phyloP scores from a whole-genome alignment of 129 eudicot genomes.

The Flaveria sonorensis region DNA sequence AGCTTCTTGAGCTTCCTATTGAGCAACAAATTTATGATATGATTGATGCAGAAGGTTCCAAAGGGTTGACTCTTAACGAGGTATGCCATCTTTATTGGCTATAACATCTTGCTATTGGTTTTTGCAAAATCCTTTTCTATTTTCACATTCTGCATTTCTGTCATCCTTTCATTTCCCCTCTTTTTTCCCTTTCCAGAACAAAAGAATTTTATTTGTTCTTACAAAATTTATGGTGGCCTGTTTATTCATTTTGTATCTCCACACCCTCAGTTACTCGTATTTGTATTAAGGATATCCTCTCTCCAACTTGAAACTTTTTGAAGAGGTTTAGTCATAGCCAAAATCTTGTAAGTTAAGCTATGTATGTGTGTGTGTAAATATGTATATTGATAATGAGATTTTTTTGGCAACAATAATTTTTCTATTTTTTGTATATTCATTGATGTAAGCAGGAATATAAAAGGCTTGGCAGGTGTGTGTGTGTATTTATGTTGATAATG shows the following conservation, averaged over 20 bases:
- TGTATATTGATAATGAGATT: constrained; percentile 6
- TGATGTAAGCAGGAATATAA: no score
- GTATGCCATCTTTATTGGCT: constrained; percentile 38
- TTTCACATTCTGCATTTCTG: background rate
- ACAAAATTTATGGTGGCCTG: background rate
- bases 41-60: constrained; percentile 82
- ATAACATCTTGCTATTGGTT: constrained; percentile 9
- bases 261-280: background rate
- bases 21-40: constrained; percentile 86
- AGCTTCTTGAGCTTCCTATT: constrained; percentile 88
- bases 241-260: background rate
- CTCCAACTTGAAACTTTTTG: background rate
- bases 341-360: constrained; percentile 13
- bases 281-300: background rate
- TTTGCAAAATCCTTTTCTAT: background rate
- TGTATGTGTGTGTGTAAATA: background rate
- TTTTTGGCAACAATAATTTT: background rate
- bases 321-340: background rate
- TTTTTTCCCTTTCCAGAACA: background rate
- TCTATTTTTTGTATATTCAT: no score
- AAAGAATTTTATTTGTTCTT: background rate
- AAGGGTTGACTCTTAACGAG: constrained; percentile 72
- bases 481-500: background rate
- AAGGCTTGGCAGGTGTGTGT: background rate
- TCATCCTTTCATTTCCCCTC: background rate